These are phyloP conservation scores for Quercus agrifolia DNA, from an alignment of 306 rosid species.

Conservation along the genomic window DNA sequence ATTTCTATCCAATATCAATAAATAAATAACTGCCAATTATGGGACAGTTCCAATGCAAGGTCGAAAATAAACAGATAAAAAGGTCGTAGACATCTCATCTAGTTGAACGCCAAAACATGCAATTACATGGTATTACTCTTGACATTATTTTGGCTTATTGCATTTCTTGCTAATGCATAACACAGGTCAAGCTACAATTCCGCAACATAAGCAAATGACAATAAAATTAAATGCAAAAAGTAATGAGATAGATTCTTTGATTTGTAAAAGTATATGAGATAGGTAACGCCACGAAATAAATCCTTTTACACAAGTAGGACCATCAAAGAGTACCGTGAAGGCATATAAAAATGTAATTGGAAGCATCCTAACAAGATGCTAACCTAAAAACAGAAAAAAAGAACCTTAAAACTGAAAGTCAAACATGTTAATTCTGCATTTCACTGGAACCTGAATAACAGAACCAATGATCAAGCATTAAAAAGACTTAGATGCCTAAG, in stretches of 20 bases:
- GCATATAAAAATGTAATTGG: conserved; percentile 3
- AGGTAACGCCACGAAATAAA: not conserved
- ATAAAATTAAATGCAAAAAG: not conserved
- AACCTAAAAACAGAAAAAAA: not conserved
- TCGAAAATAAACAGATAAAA: no score
- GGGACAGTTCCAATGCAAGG: no score
- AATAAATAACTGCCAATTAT: no score
- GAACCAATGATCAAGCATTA: conserved; percentile 28
- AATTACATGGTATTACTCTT: no score
- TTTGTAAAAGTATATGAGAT: not conserved
- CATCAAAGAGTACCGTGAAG: not conserved
- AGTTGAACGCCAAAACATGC: no score
- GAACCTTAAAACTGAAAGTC: conserved; percentile 5
- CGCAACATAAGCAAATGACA: no score
- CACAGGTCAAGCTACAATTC: no score
- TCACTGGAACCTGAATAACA: conserved; percentile 17
- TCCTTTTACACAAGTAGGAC: conserved; percentile 19
- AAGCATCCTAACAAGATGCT: conserved; percentile 5
- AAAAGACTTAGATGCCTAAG: conserved; percentile 26
- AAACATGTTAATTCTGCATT: conserved; percentile 33
- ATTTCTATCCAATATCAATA: no score
- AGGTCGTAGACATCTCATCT: no score
- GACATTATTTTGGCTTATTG: no score
- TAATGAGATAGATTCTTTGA: no score
- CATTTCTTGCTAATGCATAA: no score